These are phyloP conservation scores for Naganishia vaughanmartiniae DNA, from an alignment of 768 basidiomycete species.

Conservation along the genomic window DNA sequence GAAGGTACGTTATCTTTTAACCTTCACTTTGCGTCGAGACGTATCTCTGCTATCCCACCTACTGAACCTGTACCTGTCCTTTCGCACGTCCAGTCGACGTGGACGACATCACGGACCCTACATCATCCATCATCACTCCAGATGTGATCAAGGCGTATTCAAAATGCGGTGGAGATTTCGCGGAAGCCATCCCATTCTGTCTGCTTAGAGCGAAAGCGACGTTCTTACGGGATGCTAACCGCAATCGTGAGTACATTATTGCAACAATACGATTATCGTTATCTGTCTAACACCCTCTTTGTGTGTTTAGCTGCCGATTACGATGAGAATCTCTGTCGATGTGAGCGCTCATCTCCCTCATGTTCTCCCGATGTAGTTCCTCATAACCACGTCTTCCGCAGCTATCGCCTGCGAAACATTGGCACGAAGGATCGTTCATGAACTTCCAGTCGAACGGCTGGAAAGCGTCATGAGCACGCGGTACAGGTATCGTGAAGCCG, in stretches of 20 bases:
- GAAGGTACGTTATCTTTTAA: slow-evolving; percentile 56
- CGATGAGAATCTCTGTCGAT: slow-evolving; percentile 78
- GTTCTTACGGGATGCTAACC: slow-evolving; percentile 77
- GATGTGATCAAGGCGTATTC: slow-evolving; percentile 69
- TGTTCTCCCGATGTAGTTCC: not conserved
- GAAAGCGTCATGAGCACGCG: slow-evolving; percentile 73
- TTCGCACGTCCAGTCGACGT: slow-evolving; percentile 55
- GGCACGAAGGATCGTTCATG: slow-evolving; percentile 60
- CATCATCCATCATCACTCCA: slow-evolving; percentile 78
- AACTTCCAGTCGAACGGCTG: slow-evolving; percentile 63
- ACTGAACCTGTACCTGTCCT: not conserved
- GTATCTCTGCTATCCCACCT: not conserved
- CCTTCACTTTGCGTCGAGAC: not conserved
- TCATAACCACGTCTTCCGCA: slow-evolving; percentile 42
- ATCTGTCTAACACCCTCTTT: not conserved
- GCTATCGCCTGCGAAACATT: slow-evolving; percentile 80
- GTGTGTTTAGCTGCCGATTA: slow-evolving; percentile 63
- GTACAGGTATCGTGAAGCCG: slow-evolving; percentile 66
- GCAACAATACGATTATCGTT: not conserved
- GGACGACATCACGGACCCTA: slow-evolving; percentile 66
- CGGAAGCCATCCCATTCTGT: slow-evolving; percentile 65
- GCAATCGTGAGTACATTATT: slow-evolving; percentile 55
- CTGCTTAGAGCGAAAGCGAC: slow-evolving; percentile 77
- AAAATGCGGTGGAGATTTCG: slow-evolving; percentile 80
- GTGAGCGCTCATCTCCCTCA: not conserved